These are phyloP conservation scores for Leccinum subrobustum DNA, from an alignment of 1,284 basidiomycete species.

Conservation along the genomic window DNA sequence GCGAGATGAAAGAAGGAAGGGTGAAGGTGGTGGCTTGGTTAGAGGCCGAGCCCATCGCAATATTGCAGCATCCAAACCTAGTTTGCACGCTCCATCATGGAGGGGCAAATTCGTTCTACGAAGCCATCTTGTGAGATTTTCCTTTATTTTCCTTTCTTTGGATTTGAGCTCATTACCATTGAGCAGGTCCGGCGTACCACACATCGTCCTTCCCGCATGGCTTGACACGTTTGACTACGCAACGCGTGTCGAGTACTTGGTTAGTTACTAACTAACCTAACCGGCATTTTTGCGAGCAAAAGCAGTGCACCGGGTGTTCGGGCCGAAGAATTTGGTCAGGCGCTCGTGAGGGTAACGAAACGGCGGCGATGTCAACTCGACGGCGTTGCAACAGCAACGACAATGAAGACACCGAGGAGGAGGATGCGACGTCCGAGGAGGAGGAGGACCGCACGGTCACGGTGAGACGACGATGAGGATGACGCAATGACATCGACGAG, in stretches of 20 bases:
- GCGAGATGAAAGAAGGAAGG: background rate
- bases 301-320: slow-evolving; percentile 5
- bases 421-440: no score
- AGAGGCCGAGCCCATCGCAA: slow-evolving; percentile 8
- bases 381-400: no score
- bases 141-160: background rate
- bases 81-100: slow-evolving; percentile 15
- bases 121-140: slow-evolving; percentile 11
- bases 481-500: no score
- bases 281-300: slow-evolving; percentile 10
- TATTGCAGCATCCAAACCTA: slow-evolving; percentile 13
- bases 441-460: no score
- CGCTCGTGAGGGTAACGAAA: background rate
- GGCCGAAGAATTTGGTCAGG: slow-evolving; percentile 7
- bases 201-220: slow-evolving; percentile 14
- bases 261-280: background rate
- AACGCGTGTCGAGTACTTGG: slow-evolving; percentile 9
- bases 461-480: no score
- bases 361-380: no score
- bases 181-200: slow-evolving; percentile 7
- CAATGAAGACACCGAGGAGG: no score
- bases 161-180: background rate
- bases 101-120: slow-evolving; percentile 17
- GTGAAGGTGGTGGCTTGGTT: slow-evolving; percentile 3
- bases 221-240: slow-evolving; percentile 14